Evolutionary conservation across 495 filamentous ascomycete genomes (phyloP), one percentile per base, ranked within the genome.

Genomic region (Patellaria atrata): DNA sequence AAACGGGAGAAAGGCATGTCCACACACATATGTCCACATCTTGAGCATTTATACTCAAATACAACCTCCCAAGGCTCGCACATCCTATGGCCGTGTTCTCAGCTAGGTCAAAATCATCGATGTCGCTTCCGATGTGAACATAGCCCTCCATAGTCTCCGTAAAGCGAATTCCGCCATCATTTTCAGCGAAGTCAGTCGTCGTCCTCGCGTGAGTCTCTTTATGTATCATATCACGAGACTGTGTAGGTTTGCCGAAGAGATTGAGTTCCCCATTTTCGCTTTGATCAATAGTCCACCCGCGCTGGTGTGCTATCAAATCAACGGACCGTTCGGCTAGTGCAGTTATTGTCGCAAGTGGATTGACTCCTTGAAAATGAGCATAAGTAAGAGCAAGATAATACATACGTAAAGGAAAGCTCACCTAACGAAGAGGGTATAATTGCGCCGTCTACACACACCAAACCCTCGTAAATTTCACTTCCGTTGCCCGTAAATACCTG

Each of bases 281-380:
- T 4, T 62, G 48, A 50, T 68, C 63, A 35, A 77, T 67, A 13
- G 35, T 39, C 19, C 71, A 58, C 1, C 48, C 44, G 9, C 58
- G 35, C 22, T 56, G 50, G 37, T 48, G 39, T 4, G 59, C 55
- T 28, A 71, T 62, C 2, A 55, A 51, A 32, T 68, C 65, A 7
- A 79, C 60, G 0, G 65, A 68, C 20, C 75, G 62, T 52, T 79
- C 74, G 0, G 76, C 71, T 16, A 82, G 60, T 13, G 76, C 73
- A 0, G 75, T 65, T 23, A 79, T 78, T 2, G 75, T 82, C 11
- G 72, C 77, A 37, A 77, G 68, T n/a, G 73, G 73, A 44, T 80
- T 80, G 9, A 71, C 70, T 5, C 32, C 39, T 40, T 14, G 3
- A 13, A 2, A 10, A 23, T 39, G 13, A 39, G 15, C 15, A 15